phyloP scores from a whole-genome alignment of 78 protist species.

The Dictyostelium firmibasis region DNA sequence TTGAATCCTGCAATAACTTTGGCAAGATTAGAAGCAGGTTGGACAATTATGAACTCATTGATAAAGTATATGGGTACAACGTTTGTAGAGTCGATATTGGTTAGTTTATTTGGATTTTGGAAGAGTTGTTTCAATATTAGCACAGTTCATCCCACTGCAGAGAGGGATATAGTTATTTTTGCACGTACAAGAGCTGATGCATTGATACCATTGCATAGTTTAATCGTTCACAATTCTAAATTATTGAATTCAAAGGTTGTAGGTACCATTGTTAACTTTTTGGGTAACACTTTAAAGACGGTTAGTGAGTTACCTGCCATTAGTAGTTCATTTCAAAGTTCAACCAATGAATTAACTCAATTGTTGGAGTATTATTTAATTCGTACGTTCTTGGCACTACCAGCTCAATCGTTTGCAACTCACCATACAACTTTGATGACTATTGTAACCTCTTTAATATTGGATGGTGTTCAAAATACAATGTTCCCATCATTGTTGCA shows the following conservation, averaged over 20 bases:
- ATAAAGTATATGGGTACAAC: slow-evolving; percentile 30
- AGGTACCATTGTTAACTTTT: slow-evolving; percentile 17
- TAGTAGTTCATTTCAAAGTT: slow-evolving; percentile 30
- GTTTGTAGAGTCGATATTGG: slow-evolving; percentile 19
- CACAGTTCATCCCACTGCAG: slow-evolving; percentile 57
- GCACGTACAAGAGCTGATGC: slow-evolving; percentile 75
- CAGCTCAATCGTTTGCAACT: background rate
- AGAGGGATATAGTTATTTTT: slow-evolving; percentile 69
- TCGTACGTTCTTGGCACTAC: slow-evolving; percentile 21
- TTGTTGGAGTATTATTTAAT: slow-evolving; percentile 40
- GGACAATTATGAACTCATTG: slow-evolving; percentile 61
- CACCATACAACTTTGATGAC: slow-evolving; percentile 54
- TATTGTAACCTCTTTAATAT: slow-evolving; percentile 35
- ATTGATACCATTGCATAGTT: slow-evolving; percentile 31
- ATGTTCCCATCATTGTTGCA: slow-evolving; percentile 4
- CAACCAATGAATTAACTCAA: slow-evolving; percentile 68
- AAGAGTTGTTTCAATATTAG: slow-evolving; percentile 58
- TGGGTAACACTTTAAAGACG: slow-evolving; percentile 45
- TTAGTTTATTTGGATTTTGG: slow-evolving; percentile 34
- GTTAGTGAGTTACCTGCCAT: slow-evolving; percentile 68
- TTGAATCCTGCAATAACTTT: slow-evolving; percentile 46
- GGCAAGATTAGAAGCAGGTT: slow-evolving; percentile 71
- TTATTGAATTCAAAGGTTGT: slow-evolving; percentile 27
- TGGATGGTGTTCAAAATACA: slow-evolving; percentile 48
- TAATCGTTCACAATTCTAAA: slow-evolving; percentile 15